A percentile compares a stretch with the other conserved stretches of the same genome.
Conservation (phyloP, 495 filamentous ascomycete genomes). For the Aspergillus hancockii region DNA sequence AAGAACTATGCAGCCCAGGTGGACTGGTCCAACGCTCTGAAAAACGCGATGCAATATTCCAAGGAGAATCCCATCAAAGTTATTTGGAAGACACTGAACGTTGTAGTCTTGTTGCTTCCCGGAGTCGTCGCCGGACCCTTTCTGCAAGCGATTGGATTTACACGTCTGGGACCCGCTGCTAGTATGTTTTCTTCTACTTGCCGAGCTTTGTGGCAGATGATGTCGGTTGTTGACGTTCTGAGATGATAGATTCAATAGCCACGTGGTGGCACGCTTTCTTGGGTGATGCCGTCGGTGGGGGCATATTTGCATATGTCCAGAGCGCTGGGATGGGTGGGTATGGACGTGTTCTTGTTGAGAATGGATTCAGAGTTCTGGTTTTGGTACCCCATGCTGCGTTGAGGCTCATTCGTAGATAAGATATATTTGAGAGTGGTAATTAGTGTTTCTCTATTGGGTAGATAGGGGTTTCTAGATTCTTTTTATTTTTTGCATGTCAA, state of each 20-base stretch:
- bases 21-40: neutral
- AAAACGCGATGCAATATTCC: neutral
- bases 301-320: neutral
- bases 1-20: neutral
- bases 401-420: neutral
- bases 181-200: neutral
- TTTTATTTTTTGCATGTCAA: too few relatives aligned
- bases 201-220: neutral
- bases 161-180: neutral
- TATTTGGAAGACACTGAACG: neutral
- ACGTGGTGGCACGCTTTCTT: neutral
- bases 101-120: neutral
- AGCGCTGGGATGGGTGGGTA: slow-evolving; percentile 5
- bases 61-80: neutral
- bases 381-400: neutral
- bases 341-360: neutral
- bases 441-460: neutral
- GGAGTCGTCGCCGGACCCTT: neutral
- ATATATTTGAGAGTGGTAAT: neutral
- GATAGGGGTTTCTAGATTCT: too few relatives aligned
- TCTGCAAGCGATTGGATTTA: neutral
- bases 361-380: neutral
- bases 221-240: neutral
- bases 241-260: neutral
- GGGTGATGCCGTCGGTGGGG: too few relatives aligned